Evolutionary conservation across 108 stramenopile species (phyloP).

Genomic region (Aurantiochytrium sp.): DNA sequence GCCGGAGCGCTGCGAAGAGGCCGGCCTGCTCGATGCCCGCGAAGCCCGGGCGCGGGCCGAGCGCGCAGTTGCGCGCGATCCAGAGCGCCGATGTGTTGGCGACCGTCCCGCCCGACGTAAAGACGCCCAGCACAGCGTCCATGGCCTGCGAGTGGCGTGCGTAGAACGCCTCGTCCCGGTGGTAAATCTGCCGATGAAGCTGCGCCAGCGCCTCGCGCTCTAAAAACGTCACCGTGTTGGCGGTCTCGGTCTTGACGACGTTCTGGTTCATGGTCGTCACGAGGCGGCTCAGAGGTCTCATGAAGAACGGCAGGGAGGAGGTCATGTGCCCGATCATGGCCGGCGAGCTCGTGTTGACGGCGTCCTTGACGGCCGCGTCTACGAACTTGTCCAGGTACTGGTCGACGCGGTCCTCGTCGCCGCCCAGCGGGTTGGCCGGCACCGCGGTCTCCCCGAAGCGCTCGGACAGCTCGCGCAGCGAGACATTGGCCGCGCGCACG

Average conservation of each 20-base stretch:
- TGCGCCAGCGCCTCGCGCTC: constrained; percentile 29
- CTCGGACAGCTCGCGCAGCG: neutral
- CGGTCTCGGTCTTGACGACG: neutral
- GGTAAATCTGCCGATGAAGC: neutral
- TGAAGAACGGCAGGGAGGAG: neutral
- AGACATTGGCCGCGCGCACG: neutral
- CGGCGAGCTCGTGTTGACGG: neutral
- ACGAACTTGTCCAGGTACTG: neutral
- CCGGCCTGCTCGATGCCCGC: neutral
- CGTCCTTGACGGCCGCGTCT: neutral
- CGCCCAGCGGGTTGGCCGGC: neutral
- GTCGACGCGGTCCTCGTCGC: neutral
- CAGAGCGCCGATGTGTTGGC: constrained; percentile 5
- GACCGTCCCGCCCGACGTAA: neutral
- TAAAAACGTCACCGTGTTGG: neutral
- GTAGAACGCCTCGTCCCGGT: neutral
- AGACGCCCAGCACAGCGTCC: constrained; percentile 17
- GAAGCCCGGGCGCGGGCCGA: neutral
- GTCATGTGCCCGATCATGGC: constrained; percentile 29
- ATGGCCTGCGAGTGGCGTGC: neutral
- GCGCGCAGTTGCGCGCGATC: neutral
- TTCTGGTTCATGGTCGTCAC: constrained; percentile 25
- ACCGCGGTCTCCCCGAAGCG: neutral
- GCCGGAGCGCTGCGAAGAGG: neutral
- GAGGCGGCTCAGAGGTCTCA: neutral